Conservation (phyloP, 75 land plant genomes). For the Chamaecyparis obtusa region DNA sequence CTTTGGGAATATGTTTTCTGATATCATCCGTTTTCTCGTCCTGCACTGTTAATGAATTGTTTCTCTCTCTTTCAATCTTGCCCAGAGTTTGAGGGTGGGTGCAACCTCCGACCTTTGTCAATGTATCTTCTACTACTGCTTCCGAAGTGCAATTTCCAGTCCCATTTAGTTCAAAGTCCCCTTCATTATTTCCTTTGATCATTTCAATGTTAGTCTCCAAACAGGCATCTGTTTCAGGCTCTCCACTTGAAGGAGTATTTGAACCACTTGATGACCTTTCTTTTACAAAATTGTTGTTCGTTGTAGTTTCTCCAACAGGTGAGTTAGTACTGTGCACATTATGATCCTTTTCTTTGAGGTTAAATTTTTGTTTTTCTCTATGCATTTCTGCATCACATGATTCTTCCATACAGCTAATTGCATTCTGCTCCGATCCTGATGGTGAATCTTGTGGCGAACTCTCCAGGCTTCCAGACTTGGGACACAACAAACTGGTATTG, state of each 20-base stretch:
- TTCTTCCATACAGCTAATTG: constrained; percentile 12
- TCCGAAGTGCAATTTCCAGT: constrained; percentile 5
- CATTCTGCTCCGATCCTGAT: background rate
- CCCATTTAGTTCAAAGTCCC: constrained; percentile 6
- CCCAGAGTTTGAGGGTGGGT: background rate
- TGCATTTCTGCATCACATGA: constrained; percentile 8
- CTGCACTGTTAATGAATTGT: background rate
- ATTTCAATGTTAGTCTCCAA: background rate
- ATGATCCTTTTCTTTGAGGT: constrained; percentile 4
- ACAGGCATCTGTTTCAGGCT: constrained; percentile 44
- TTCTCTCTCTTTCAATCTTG: constrained; percentile 10
- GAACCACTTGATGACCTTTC: constrained; percentile 80
- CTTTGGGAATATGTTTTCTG: background rate
- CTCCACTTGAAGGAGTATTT: constrained; percentile 70
- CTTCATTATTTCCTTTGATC: background rate
- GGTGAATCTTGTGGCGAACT: background rate
- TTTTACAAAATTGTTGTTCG: background rate
- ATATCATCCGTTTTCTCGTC: background rate
- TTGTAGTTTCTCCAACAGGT: constrained; percentile 1
- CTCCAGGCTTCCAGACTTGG: background rate
- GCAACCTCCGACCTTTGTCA: background rate
- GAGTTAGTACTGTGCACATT: background rate
- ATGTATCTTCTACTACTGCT: background rate
- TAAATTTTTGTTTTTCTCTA: background rate
- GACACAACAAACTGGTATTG: background rate